These are phyloP conservation scores for Tulasnella sp. DNA, from an alignment of 768 basidiomycete species.

Conservation along the genomic window DNA sequence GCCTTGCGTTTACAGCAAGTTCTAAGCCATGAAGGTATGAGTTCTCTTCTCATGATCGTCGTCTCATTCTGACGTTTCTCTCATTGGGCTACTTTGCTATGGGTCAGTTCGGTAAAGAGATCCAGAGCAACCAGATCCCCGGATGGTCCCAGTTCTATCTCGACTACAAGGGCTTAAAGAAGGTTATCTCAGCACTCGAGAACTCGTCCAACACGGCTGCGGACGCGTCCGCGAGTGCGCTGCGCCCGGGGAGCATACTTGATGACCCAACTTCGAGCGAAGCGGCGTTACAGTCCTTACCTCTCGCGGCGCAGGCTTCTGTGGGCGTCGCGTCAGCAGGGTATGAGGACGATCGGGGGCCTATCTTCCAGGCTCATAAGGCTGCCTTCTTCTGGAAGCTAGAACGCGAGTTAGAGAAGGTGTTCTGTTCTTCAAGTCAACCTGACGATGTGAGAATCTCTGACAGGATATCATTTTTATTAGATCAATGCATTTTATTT, in stretches of 20 bases:
- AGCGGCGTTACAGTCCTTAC: conserved; percentile 25
- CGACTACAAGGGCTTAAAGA: conserved; percentile 97
- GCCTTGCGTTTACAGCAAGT: too few species aligned
- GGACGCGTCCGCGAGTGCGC: conserved; percentile 14
- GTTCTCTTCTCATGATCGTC: background rate
- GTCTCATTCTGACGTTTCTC: background rate
- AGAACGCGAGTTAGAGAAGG: conserved; percentile 95
- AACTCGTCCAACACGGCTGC: conserved; percentile 12
- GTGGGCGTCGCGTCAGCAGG: conserved; percentile 39
- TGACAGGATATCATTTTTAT: background rate
- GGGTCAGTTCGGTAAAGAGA: conserved; percentile 89
- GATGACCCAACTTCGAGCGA: conserved; percentile 16
- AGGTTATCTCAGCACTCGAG: conserved; percentile 90
- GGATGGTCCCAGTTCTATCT: conserved; percentile 95
- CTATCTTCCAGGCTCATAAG: conserved; percentile 88
- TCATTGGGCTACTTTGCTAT: background rate
- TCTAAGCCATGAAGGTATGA: too few species aligned
- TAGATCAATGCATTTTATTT: conserved; percentile 98
- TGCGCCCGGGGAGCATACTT: conserved; percentile 13
- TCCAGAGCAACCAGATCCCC: conserved; percentile 90
- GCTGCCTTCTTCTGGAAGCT: conserved; percentile 99
- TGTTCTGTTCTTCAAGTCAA: conserved; percentile 25
- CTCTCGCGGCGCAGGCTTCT: conserved; percentile 43
- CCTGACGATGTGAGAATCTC: background rate
- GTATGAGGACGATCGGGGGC: conserved; percentile 61